Base-by-base conservation (phyloP, 2,329 filamentous ascomycete genomes). In the Ascochyta lentis region DNA sequence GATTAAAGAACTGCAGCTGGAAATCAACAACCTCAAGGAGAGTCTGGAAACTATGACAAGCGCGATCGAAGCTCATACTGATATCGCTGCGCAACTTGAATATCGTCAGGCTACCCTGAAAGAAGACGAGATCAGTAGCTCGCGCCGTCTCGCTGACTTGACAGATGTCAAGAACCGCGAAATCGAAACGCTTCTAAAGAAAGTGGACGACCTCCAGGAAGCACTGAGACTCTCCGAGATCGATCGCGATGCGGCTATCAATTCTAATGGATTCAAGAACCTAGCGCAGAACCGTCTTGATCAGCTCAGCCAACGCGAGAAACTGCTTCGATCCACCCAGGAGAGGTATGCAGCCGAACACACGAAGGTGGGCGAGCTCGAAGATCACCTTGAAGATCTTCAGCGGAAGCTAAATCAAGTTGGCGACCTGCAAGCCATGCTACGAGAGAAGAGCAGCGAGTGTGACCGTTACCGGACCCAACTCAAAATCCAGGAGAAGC, bases 401-500 rank as follows among this genome's bases (percentile, higher is more conserved):
- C 50, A 40, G 29, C 24, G 35, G 5, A 45, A 55, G 41, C 46
- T 54, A n/a, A 52, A 51, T 4, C 39, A 47, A 6, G 40, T 58
- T 2, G 33, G 59, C 13, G 55, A 56, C 4, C 33, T 67, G 4
- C 58, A 53, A 33, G 13, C 29, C 27, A 54, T 64, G 35, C 50
- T 71, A 6, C 53, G 44, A 4, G 58, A 66, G n/a, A 72, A 71
- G 41, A 61, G 43, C 3, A 59, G 54, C 15, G 43, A 61, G 23
- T 63, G 56, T 34, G 62, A 66, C 49, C 61, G 61, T 6, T 58
- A 63, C 19, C 64, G 65, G 4, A 60, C 49, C 13, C 56, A 68
- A 10, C 41, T 66, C 24, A 64, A 56, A 34, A 31, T 39, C 4
- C 49, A 51, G 10, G 40, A 44, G 49, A 43, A 44, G 26, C 3